These are phyloP conservation scores for Leccinellum rugosiceps DNA, from an alignment of 768 basidiomycete genomes.

Conservation along the genomic window DNA sequence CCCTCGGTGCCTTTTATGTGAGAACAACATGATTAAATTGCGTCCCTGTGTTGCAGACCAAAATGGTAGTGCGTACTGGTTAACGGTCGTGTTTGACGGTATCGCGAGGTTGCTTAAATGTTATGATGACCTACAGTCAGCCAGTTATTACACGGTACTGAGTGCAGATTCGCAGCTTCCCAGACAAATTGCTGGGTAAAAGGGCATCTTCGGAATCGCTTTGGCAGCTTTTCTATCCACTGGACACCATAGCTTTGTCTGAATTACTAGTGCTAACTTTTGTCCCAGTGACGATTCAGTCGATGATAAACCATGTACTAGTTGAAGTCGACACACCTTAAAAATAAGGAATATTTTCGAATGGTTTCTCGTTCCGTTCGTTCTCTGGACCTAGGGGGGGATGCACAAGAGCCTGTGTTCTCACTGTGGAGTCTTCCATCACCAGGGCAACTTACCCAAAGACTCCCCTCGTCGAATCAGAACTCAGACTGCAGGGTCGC, in stretches of 20 bases:
- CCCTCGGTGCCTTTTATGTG: not conserved
- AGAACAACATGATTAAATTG: not conserved
- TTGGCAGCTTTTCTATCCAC: no score
- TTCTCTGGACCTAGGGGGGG: not conserved
- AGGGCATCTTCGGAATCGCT: no score
- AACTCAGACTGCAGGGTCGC: slow-evolving; percentile 16
- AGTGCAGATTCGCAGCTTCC: not conserved
- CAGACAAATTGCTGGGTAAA: not conserved
- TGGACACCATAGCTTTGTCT: no score
- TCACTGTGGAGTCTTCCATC: slow-evolving; percentile 3
- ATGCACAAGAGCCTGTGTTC: not conserved
- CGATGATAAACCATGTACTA: no score
- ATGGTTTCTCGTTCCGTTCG: not conserved
- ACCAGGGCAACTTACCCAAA: not conserved
- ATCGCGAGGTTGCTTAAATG: not conserved
- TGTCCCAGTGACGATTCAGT: no score
- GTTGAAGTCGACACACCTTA: not conserved
- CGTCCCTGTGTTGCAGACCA: not conserved
- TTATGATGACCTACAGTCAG: not conserved
- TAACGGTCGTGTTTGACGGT: not conserved
- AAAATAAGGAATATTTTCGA: not conserved
- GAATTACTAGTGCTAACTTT: no score
- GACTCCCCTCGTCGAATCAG: slow-evolving; percentile 2
- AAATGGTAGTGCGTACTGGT: not conserved
- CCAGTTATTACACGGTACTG: not conserved